Conservation (phyloP, 495 filamentous ascomycete genomes). For the Tirmania nivea region DNA sequence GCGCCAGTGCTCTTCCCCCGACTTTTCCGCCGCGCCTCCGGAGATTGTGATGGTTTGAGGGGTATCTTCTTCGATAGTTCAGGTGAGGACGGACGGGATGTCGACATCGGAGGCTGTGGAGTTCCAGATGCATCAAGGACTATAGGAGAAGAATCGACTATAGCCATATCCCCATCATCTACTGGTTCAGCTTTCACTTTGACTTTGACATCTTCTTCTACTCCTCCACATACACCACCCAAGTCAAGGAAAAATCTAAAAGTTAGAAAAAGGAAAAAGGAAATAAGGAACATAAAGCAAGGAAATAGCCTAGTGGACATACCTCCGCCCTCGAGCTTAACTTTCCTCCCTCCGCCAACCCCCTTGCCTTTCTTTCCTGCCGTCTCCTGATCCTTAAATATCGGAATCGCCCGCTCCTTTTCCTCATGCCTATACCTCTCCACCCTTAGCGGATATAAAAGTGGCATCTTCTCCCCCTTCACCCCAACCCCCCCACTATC, state of each 20-base stretch:
- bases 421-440: background rate
- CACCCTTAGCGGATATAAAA: background rate
- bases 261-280: slow-evolving; percentile 13
- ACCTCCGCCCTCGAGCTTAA: slow-evolving; percentile 6
- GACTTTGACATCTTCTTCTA: slow-evolving; percentile 14
- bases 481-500: slow-evolving; percentile 1
- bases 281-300: slow-evolving; percentile 13
- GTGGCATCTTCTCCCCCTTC: background rate
- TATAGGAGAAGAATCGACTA: background rate
- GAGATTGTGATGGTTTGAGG: background rate
- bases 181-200: slow-evolving; percentile 12
- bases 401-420: background rate
- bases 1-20: too few species aligned
- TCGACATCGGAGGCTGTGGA: background rate
- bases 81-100: background rate
- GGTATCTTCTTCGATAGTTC: slow-evolving; percentile 1
- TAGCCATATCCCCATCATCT: slow-evolving; percentile 1
- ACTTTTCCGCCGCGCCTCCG: too few species aligned
- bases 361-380: background rate
- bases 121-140: background rate
- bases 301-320: slow-evolving; percentile 1
- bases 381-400: background rate
- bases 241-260: slow-evolving; percentile 11
- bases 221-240: slow-evolving; percentile 18
- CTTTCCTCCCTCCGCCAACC: slow-evolving; percentile 6